These are phyloP conservation scores for Athelia psychrophila DNA, from an alignment of 1,284 basidiomycete genomes.

Conservation along the genomic window DNA sequence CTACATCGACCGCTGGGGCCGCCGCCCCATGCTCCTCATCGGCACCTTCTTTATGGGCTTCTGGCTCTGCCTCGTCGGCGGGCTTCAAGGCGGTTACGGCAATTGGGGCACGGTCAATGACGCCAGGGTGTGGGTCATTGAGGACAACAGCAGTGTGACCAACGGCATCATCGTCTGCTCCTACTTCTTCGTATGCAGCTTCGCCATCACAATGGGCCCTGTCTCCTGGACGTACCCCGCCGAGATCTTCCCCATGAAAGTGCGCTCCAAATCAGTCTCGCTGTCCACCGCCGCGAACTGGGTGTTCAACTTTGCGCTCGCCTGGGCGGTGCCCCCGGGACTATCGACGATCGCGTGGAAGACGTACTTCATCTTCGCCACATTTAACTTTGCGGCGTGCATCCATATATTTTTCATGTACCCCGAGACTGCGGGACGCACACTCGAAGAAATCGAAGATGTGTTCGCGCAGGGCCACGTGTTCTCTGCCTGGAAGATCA, in stretches of 20 bases:
- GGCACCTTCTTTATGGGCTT: constrained; percentile 71
- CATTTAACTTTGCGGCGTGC: constrained; percentile 72
- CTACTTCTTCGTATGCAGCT: constrained; percentile 73
- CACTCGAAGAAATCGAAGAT: constrained; percentile 75
- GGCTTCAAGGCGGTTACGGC: constrained; percentile 67
- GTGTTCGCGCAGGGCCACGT: constrained; percentile 66
- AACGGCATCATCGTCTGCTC: constrained; percentile 74
- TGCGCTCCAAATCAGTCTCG: constrained; percentile 73
- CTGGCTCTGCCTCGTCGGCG: constrained; percentile 76
- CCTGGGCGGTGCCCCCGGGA: constrained; percentile 60
- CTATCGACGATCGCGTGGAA: constrained; percentile 52
- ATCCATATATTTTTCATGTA: constrained; percentile 73
- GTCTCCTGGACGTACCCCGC: constrained; percentile 58
- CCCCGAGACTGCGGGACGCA: constrained; percentile 70
- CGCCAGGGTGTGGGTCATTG: constrained; percentile 60
- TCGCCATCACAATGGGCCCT: constrained; percentile 76
- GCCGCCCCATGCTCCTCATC: constrained; percentile 69
- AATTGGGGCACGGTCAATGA: constrained; percentile 50
- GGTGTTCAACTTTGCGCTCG: constrained; percentile 73
- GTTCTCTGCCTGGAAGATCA: constrained; percentile 70
- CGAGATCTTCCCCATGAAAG: constrained; percentile 62
- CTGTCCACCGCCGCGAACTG: constrained; percentile 64
- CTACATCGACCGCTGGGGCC: constrained; percentile 78
- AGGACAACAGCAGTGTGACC: constrained; percentile 50
- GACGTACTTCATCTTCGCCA: constrained; percentile 72